A percentile compares a stretch with the other conserved stretches of the same genome.
Conservation (phyloP, 257 asterid species). For the Fraxinus anomala region DNA sequence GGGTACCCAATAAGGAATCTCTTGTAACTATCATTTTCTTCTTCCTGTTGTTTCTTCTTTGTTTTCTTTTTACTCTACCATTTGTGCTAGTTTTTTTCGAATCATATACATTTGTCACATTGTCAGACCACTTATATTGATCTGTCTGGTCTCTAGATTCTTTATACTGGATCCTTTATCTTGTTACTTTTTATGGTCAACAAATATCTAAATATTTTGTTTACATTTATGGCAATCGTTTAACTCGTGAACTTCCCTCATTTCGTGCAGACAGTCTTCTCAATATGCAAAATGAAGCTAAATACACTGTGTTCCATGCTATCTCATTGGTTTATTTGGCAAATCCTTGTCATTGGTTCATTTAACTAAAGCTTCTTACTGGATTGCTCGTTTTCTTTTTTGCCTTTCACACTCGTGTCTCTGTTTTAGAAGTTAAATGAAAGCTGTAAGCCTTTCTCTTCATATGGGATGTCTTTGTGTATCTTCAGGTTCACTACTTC, state of each 20-base stretch:
- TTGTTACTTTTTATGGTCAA: not conserved
- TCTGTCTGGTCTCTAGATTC: slow-evolving; percentile 8
- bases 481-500: slow-evolving; percentile 68
- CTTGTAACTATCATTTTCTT: slow-evolving; percentile 1
- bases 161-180: not conserved
- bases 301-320: not conserved
- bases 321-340: not conserved
- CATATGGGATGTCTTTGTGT: slow-evolving; percentile 25
- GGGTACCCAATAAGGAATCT: not conserved
- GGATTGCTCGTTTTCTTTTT: not conserved
- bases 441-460: slow-evolving; percentile 12
- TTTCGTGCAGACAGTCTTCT: not conserved
- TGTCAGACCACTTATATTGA: not conserved
- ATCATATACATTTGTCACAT: not conserved
- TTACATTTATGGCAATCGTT: not conserved
- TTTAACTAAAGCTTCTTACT: not conserved
- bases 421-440: slow-evolving; percentile 14
- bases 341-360: slow-evolving; percentile 2
- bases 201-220: not conserved
- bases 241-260: not conserved
- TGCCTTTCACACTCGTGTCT: not conserved
- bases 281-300: not conserved
- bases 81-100: not conserved
- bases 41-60: slow-evolving; percentile 2
- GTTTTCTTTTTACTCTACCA: not conserved